Base-by-base conservation (phyloP, 768 basidiomycete genomes). In the Phlebiopsis flavidoalba region DNA sequence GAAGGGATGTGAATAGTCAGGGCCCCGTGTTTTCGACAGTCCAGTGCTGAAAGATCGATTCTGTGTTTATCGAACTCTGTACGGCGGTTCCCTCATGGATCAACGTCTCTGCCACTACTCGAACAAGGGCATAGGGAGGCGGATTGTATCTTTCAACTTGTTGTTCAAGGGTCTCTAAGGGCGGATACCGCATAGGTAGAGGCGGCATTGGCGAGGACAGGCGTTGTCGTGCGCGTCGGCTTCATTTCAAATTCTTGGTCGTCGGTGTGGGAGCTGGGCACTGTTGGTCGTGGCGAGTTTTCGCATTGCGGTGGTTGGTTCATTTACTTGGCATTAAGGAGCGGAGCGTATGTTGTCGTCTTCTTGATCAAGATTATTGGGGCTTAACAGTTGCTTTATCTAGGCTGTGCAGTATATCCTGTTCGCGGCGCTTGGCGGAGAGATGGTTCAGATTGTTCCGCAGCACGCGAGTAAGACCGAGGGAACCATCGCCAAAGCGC, bases 141-240 rank as follows among this genome's bases (percentile, higher is more conserved):
- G n/a, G n/a, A n/a, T n/a, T 98, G 87, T 98, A 96, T 72, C 82
- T n/a, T n/a, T 99, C 59, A 98, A 98, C 70, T 74, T 99, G 17
- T 72, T 98, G 19, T 95, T 95, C 83, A 95, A 92, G 67, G 88
- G 91, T 1, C 74, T 97, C 64, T n/a, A n/a, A 96, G 95, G 73
- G 80, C 80, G 0, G 88, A 88, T 64, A 67, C 66, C 35, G n/a
- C n/a, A n/a, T n/a, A n/a, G n/a, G n/a, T n/a, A n/a, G n/a, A 80
- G 82, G 58, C n/a, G n/a, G n/a, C n/a, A 60, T 72, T 0, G 83
- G 51, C 81, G 96, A 8, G 81, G 89, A 17, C 86, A 86, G 70
- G 92, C 93, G 1, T 84, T 97, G 80, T 98, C 26, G 83, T 89
- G 67, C 75, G 96, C n/a, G n/a, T n/a, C n/a, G n/a, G n/a, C 50